phyloP scores from a whole-genome alignment of 2,329 filamentous ascomycete species.

The Emmonsia crescens region DNA sequence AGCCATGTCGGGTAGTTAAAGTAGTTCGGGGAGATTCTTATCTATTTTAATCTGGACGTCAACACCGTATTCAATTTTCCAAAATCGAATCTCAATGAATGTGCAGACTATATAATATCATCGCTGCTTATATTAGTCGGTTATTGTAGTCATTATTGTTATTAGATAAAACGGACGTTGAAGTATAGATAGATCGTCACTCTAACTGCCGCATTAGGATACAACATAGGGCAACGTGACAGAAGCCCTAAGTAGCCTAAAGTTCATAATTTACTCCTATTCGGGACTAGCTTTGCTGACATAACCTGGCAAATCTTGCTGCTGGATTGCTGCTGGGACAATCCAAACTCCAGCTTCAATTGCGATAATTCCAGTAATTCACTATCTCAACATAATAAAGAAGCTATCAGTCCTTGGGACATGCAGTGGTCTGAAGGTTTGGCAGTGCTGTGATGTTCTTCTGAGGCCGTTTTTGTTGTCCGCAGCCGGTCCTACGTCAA shows the following conservation, averaged over 20 bases:
- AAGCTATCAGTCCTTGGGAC: background rate
- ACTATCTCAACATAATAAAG: background rate
- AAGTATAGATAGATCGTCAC: background rate
- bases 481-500: background rate
- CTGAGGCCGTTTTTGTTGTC: constrained; percentile 3
- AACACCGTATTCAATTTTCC: too few relatives aligned
- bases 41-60: too few relatives aligned
- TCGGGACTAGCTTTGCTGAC: background rate
- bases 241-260: background rate
- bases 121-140: too few relatives aligned
- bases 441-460: background rate
- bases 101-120: background rate
- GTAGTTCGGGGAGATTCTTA: too few relatives aligned
- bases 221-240: background rate
- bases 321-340: background rate
- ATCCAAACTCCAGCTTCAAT: background rate
- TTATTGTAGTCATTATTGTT: too few relatives aligned
- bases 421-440: background rate
- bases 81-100: too few relatives aligned
- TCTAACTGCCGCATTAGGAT: background rate
- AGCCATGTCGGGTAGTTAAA: too few relatives aligned
- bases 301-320: background rate
- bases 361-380: background rate
- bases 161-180: too few relatives aligned
- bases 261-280: background rate